A percentile compares a stretch with the other conserved stretches of the same genome.
Evolutionary conservation across 2,329 filamentous ascomycete genomes (phyloP).

Genomic region (Alternaria infectoria): DNA sequence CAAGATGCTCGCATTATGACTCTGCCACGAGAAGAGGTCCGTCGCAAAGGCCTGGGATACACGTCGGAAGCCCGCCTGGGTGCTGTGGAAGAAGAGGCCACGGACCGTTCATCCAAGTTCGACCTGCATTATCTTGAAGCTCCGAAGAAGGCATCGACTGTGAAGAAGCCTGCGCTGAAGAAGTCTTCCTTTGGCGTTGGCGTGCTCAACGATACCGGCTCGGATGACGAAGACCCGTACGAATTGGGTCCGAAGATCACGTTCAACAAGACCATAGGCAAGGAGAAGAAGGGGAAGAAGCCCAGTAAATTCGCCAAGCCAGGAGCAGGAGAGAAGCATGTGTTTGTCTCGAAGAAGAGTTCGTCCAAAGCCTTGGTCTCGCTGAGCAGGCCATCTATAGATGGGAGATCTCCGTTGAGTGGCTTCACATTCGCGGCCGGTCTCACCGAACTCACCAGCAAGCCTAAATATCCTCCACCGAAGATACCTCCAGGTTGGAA

Average conservation of each 20-base stretch:
- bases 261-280: slow-evolving; percentile 81
- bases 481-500: slow-evolving; percentile 76
- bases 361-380: slow-evolving; percentile 55
- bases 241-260: slow-evolving; percentile 89
- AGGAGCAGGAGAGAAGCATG: slow-evolving; percentile 68
- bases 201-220: slow-evolving; percentile 88
- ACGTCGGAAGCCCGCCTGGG: slow-evolving; percentile 63
- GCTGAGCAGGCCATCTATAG: slow-evolving; percentile 71
- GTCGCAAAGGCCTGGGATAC: slow-evolving; percentile 71
- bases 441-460: slow-evolving; percentile 50
- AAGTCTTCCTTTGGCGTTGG: slow-evolving; percentile 86
- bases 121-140: slow-evolving; percentile 33
- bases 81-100: slow-evolving; percentile 34
- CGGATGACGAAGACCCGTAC: slow-evolving; percentile 94
- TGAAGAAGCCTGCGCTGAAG: slow-evolving; percentile 55
- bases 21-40: slow-evolving; percentile 70
- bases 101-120: slow-evolving; percentile 17
- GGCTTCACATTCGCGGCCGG: slow-evolving; percentile 75
- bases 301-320: slow-evolving; percentile 65
- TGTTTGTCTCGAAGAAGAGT: slow-evolving; percentile 75
- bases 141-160: slow-evolving; percentile 18
- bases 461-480: slow-evolving; percentile 66
- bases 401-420: slow-evolving; percentile 78
- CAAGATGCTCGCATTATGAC: slow-evolving; percentile 75
- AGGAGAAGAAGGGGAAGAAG: slow-evolving; percentile 75